Evolutionary conservation across 768 basidiomycete species (phyloP).

Genomic region (Trametes cingulata): DNA sequence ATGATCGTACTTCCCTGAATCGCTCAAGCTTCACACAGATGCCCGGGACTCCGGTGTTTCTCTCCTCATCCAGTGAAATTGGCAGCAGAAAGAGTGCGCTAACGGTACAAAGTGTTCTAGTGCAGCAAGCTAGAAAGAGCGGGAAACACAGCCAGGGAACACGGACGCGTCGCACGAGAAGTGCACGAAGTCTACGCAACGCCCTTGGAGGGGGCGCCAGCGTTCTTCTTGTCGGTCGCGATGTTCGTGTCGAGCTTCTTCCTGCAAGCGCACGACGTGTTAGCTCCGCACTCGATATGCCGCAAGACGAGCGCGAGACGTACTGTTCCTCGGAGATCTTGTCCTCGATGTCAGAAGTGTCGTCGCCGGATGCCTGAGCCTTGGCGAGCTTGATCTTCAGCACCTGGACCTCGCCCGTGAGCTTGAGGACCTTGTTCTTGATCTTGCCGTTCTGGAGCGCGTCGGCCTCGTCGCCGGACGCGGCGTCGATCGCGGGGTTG

Average conservation of each 20-base stretch:
- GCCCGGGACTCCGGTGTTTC: neutral
- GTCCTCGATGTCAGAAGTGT: constrained; percentile 32
- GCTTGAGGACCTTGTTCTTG: constrained; percentile 48
- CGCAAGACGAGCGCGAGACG: neutral
- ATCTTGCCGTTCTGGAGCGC: constrained; percentile 42
- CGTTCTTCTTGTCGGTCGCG: constrained; percentile 34
- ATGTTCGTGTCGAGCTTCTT: constrained; percentile 40
- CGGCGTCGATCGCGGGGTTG: constrained; percentile 38
- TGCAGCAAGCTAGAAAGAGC: constrained; percentile 10
- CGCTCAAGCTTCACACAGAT: too few relatives aligned
- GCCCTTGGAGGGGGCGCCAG: constrained; percentile 35
- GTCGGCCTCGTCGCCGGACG: constrained; percentile 32
- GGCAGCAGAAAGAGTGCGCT: constrained; percentile 17
- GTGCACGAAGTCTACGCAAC: constrained; percentile 24
- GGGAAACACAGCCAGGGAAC: constrained; percentile 5
- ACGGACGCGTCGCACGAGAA: neutral
- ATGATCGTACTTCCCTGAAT: too few relatives aligned
- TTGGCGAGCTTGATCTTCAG: constrained; percentile 41
- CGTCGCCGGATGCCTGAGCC: constrained; percentile 34
- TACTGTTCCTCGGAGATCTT: constrained; percentile 34
- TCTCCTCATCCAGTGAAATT: constrained; percentile 19
- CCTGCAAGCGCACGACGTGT: constrained; percentile 16
- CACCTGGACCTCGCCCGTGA: constrained; percentile 39
- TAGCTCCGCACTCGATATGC: neutral
- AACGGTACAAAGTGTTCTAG: constrained; percentile 22